Evolutionary conservation across 2,329 filamentous ascomycete genomes (phyloP), one percentile per base, ranked within the genome.

Genomic region (Helotiales sp.): DNA sequence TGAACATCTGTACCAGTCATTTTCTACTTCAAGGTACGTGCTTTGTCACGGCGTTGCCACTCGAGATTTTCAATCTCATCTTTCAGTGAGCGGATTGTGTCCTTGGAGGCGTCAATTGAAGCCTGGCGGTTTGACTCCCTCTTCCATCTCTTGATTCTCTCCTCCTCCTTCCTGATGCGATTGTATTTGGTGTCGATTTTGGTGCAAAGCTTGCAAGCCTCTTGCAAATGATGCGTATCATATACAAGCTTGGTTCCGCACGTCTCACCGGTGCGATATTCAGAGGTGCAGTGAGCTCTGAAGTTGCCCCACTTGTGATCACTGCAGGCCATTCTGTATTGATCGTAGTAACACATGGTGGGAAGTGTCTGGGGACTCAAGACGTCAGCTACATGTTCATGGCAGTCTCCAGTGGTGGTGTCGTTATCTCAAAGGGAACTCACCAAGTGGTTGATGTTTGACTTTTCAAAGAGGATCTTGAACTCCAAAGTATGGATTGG

Each of bases 281-380:
- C 93, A 76, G 91, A 92, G 75, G 89, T 88, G 82, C 93, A 98
- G 73, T 96, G 93, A 75, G 93, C 85, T 65, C 90, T 87, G 79
- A 97, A 97, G 77, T 88, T 89, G 65, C 91, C 90, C 93, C 93
- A 98, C 75, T 92, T 91, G 88, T 89, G 96, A 81, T 91, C 93
- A 70, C 90, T 89, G 77, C 93, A 98, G 57, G 75, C 75, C 83
- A 90, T 96, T 67, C 85, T 83, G 74, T 88, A 91, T 76, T 93
- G 89, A 70, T 97, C 92, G 80, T 93, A 98, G 81, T 95, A 97
- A 79, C 93, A 97, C 93, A 98, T 96, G 67, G 72, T 81, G 77
- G 68, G 62, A 48, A 47, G 27, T n/a, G n/a, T n/a, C 48, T 63
- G 47, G 3, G 52, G 54, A 44, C 54, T 36, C 47, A 51, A 56